Evolutionary conservation across 768 basidiomycete species (phyloP).

Genomic region (Phylloporus sp.): DNA sequence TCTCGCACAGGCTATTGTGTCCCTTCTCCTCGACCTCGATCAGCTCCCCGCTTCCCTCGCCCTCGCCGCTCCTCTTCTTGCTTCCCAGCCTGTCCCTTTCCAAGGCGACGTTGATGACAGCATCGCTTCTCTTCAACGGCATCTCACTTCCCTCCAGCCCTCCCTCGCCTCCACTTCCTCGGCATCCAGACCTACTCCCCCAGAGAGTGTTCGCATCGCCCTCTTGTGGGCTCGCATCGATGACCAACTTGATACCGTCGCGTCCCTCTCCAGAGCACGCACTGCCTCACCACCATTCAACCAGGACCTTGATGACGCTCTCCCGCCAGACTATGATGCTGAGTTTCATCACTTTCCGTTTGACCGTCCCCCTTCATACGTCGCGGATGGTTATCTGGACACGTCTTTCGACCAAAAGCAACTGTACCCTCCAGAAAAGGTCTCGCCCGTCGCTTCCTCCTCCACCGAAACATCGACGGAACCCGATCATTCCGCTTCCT

Average conservation of each 20-base stretch:
- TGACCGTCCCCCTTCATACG: constrained; percentile 28
- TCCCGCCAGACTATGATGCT: constrained; percentile 53
- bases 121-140: constrained; percentile 59
- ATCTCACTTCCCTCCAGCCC: constrained; percentile 62
- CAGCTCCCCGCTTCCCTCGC: constrained; percentile 42
- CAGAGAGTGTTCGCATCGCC: constrained; percentile 51
- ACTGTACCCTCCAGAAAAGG: constrained; percentile 23
- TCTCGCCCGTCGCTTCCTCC: constrained; percentile 1
- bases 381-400: constrained; percentile 2
- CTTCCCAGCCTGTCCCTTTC: constrained; percentile 7
- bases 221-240: constrained; percentile 75
- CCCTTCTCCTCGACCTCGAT: constrained; percentile 64
- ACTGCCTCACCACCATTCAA: constrained; percentile 25
- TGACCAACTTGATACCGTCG: constrained; percentile 63
- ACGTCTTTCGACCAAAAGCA: constrained; percentile 6
- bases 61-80: constrained; percentile 13
- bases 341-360: constrained; percentile 10
- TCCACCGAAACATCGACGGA: not conserved
- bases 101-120: constrained; percentile 34
- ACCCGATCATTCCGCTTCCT: not conserved
- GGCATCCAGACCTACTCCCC: constrained; percentile 32
- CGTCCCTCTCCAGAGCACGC: constrained; percentile 60
- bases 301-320: constrained; percentile 32
- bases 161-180: constrained; percentile 7
- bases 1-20: constrained; percentile 63